Conservation (phyloP, 371 early-diverging fungal species). For the Batrachochytrium dendrobatidis region DNA sequence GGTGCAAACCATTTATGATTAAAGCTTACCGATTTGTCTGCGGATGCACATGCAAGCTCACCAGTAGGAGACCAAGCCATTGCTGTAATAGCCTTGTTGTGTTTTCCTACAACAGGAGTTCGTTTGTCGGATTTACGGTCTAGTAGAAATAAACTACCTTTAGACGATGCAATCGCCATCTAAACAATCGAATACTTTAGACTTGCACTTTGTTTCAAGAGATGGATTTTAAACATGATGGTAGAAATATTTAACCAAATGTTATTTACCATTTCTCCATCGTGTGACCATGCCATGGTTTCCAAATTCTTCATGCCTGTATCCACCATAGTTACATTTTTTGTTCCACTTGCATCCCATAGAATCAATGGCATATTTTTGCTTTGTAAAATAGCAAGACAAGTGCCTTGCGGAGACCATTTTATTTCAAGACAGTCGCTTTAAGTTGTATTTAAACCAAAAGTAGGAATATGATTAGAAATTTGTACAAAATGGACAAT, state of each 20-base stretch:
- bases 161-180: slow-evolving; percentile 32
- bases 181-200: too few relatives aligned
- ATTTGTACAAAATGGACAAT: neutral
- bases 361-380: slow-evolving; percentile 14
- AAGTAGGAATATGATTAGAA: neutral
- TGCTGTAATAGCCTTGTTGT: slow-evolving; percentile 30
- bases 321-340: slow-evolving; percentile 15
- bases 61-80: slow-evolving; percentile 27
- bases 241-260: neutral
- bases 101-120: slow-evolving; percentile 35
- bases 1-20: too few relatives aligned
- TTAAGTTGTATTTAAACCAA: neutral
- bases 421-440: slow-evolving; percentile 26
- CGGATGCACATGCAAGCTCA: slow-evolving; percentile 32
- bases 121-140: slow-evolving; percentile 26
- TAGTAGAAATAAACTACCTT: slow-evolving; percentile 34
- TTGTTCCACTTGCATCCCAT: slow-evolving; percentile 29
- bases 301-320: slow-evolving; percentile 29
- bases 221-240: neutral
- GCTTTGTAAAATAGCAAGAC: slow-evolving; percentile 23
- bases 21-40: slow-evolving; percentile 26
- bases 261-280: slow-evolving; percentile 19
- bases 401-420: slow-evolving; percentile 32
- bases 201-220: neutral
- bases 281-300: slow-evolving; percentile 22